Evolutionary conservation across 768 basidiomycete species (phyloP), one percentile per base, ranked within the genome.

Genomic region (Rhizopogon salebrosus): DNA sequence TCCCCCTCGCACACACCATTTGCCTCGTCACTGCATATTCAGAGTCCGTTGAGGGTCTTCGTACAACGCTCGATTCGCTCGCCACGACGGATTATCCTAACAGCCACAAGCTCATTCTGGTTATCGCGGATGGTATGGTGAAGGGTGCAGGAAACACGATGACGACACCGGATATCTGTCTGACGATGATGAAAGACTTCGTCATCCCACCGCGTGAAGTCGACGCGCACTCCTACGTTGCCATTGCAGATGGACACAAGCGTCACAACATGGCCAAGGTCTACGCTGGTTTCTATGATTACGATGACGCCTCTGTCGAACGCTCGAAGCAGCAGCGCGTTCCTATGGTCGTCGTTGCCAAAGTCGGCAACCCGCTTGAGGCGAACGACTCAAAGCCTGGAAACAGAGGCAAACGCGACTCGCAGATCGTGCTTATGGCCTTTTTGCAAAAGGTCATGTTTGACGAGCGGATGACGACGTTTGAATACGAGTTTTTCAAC

Each of bases 371-470:
- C 69, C 92, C 90, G 1, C 78, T 87, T 23, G 97, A 99, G 69
- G 77, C 72, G n/a, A 80, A 73, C 64, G 95, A 98, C 54, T 60
- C 89, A 22, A 98, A 99, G 69, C 95, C 97, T 1, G 97, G 97
- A 54, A 98, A 99, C 70, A 87, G 97, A 68, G 97, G 97, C 43
- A 99, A 98, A 73, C 95, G 97, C 57, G 97, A 99, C 74, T 89
- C 86, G 65, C 97, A 99, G 70, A 95, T 99, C 62, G 88, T 99
- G 48, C 76, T 98, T 55, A 99, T 99, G 97, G 80, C 80, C 18
- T 98, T 98, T 79, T 75, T 98, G 66, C 97, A 99, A 71, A 98
- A 97, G 70, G 94, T 98, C 62, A 97, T 99, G 95, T 98, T 98
- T 61, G 97, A 99, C 71, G 97, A 99, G 75, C 84, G 97, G 49